Evolutionary conservation across 148 eudicot genomes (phyloP).

Genomic region (Rhododendron ovatum): DNA sequence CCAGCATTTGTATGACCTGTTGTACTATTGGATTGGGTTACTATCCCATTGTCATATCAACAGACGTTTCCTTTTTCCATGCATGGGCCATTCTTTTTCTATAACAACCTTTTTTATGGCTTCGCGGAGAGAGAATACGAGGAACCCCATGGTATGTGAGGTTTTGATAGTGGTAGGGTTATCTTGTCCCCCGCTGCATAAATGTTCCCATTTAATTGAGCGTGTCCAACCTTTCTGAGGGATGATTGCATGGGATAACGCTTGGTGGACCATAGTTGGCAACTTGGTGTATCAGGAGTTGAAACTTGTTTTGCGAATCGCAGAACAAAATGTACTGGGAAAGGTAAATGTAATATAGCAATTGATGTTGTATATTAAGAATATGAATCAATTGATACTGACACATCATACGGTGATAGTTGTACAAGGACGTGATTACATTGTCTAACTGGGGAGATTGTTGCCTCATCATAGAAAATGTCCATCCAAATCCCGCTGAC

Average conservation of each 20-base stretch:
- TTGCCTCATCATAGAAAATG: too few relatives aligned
- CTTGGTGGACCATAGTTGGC: background rate
- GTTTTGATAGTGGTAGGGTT: conserved; percentile 3
- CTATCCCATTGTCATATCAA: background rate
- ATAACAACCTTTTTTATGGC: too few relatives aligned
- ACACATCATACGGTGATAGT: too few relatives aligned
- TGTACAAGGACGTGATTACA: too few relatives aligned
- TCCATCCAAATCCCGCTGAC: too few relatives aligned
- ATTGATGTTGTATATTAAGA: background rate
- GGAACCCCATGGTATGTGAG: background rate
- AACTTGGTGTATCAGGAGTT: background rate
- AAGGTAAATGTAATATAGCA: background rate
- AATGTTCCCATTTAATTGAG: background rate
- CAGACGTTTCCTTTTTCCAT: background rate
- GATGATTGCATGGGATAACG: background rate
- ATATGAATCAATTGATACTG: background rate
- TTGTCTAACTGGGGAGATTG: too few relatives aligned
- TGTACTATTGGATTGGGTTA: background rate
- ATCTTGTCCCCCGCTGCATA: background rate
- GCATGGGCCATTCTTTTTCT: background rate
- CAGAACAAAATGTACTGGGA: background rate
- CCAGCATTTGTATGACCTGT: background rate
- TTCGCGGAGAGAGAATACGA: background rate
- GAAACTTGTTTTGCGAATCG: background rate
- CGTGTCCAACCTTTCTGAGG: background rate